A percentile compares a stretch with the other conserved stretches of the same genome.
Evolutionary conservation across 495 filamentous ascomycete species (phyloP).

Genomic region (Penicillium dipodomyicola): DNA sequence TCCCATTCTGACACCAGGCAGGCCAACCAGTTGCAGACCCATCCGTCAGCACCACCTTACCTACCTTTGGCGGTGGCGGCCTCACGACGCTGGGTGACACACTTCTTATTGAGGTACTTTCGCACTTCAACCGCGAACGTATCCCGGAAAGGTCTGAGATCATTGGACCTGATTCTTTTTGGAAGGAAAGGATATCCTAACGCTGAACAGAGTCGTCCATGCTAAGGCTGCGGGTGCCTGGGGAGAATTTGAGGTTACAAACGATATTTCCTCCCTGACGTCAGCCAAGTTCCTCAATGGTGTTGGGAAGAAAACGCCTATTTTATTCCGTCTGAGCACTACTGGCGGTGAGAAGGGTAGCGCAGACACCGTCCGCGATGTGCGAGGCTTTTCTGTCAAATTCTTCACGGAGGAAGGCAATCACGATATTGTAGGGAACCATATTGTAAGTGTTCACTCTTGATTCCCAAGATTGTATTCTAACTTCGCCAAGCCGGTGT

Average conservation of each 20-base stretch:
- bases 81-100: slow-evolving; percentile 31
- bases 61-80: slow-evolving; percentile 29
- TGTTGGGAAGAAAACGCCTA: slow-evolving; percentile 58
- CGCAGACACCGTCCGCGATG: slow-evolving; percentile 59
- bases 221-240: slow-evolving; percentile 60
- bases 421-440: slow-evolving; percentile 62
- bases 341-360: slow-evolving; percentile 59
- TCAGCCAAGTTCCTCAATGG: slow-evolving; percentile 48
- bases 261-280: slow-evolving; percentile 8
- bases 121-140: slow-evolving; percentile 59
- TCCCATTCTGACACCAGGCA: slow-evolving; percentile 13
- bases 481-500: slow-evolving; percentile 34
- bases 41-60: slow-evolving; percentile 28
- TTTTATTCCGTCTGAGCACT: slow-evolving; percentile 59
- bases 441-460: slow-evolving; percentile 30
- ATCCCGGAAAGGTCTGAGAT: slow-evolving; percentile 47
- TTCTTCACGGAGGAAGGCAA: slow-evolving; percentile 75
- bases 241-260: slow-evolving; percentile 63
- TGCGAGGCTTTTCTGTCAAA: slow-evolving; percentile 63
- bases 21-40: slow-evolving; percentile 32
- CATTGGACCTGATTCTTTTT: neutral
- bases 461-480: neutral
- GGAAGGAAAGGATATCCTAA: neutral
- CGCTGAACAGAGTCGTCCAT: slow-evolving; percentile 55
- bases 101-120: slow-evolving; percentile 17